Base-by-base conservation (phyloP, 371 early-diverging fungal genomes). In the Apophysomyces variabilis region DNA sequence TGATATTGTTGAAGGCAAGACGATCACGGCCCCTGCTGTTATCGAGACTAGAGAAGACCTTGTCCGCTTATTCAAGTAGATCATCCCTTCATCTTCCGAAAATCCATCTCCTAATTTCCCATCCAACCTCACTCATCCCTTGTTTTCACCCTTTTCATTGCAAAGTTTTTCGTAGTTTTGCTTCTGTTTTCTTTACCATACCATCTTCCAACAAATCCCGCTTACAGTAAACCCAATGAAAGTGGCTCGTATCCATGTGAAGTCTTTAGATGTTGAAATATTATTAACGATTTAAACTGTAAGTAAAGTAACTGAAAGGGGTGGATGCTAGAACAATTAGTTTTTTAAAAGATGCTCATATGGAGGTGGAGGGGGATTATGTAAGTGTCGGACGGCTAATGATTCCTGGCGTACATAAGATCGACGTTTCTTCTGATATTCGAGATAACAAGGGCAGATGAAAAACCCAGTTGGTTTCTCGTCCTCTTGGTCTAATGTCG, bases 1-100 rank as follows among this genome's bases (percentile, higher is more conserved):
- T 47, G 92, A 95, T 64, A 64, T 61, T 36, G 84, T 85, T 73
- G 60, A 74, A 54, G 95, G 94, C 60, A 87, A 81, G 66, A 85
- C 85, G 7, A 74, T 85, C 62, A 65, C 66, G 1, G 64, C 74
- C 38, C 84, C 85, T 57, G 77, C 79, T 47, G 50, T 80, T 44
- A 80, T 85, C 62, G 75, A 78, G 57, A 82, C 82, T 13, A 65
- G 64, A 58, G 75, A 73, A 60, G 85, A 85, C 59, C 65, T 85
- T 58, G 73, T 79, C 57, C 75, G 75, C 68, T 71, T 70, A 12
- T 61, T 73, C 41, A 50, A 67, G 16, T 74, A 74, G 69, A 57
- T 50, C 21, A 7, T 26, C 21, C 21, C 21, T 26, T 8, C 13
- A 7, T 8, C 21, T 50, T 11, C 54, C 16, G 16, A 45, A 45